Conservation (phyloP, 768 basidiomycete species). For the Sporobolomyces pararoseus region DNA sequence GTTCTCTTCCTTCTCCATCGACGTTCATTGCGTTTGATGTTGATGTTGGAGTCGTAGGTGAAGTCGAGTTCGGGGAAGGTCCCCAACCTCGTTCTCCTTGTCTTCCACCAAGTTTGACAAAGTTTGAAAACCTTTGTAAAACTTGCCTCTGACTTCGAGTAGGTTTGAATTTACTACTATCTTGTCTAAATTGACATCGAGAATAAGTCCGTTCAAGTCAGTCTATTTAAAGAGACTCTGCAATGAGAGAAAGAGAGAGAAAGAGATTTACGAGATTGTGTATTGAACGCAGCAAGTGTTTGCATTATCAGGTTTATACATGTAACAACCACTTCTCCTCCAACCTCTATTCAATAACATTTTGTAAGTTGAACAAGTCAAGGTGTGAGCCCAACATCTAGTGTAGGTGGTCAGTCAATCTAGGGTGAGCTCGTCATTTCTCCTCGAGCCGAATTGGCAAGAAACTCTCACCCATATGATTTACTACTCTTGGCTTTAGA, state of each 20-base stretch:
- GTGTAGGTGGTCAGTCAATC: too few species aligned
- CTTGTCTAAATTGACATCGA: constrained; percentile 56
- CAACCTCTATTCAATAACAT: constrained; percentile 51
- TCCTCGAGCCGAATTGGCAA: too few species aligned
- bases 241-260: neutral
- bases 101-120: constrained; percentile 55
- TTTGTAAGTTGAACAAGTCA: constrained; percentile 48
- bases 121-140: constrained; percentile 75
- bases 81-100: constrained; percentile 42
- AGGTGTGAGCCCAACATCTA: constrained; percentile 36
- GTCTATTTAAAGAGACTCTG: neutral
- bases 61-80: neutral
- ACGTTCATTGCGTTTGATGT: too few species aligned
- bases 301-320: constrained; percentile 81
- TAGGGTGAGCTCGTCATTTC: too few species aligned
- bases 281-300: constrained; percentile 88
- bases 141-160: constrained; percentile 72
- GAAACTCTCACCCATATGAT: constrained; percentile 34
- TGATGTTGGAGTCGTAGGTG: neutral
- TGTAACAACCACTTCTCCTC: constrained; percentile 55
- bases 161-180: constrained; percentile 63
- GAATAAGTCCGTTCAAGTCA: neutral
- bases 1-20: too few species aligned
- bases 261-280: constrained; percentile 68
- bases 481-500: constrained; percentile 12